Conservation (phyloP, 257 asterid species). For the Solanum corneliomulleri region DNA sequence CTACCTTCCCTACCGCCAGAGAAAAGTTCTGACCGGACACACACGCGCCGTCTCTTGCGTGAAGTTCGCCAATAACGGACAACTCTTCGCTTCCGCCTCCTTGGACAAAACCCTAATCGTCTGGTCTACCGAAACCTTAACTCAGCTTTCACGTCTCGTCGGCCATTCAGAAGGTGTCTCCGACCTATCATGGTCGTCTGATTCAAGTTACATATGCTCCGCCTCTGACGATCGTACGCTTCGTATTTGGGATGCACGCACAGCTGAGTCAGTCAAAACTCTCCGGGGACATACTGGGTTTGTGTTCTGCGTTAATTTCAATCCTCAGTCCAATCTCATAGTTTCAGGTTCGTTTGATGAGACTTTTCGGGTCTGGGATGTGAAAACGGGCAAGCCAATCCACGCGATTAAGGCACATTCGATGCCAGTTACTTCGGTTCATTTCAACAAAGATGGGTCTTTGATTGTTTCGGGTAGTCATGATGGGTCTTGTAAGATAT, state of each 20-base stretch:
- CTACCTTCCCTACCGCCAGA: constrained; percentile 54
- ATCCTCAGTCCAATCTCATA: constrained; percentile 57
- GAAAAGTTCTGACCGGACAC: constrained; percentile 42
- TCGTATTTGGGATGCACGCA: constrained; percentile 83
- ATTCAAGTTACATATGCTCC: constrained; percentile 81
- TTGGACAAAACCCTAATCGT: constrained; percentile 76
- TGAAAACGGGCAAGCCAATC: constrained; percentile 51
- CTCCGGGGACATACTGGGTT: constrained; percentile 61
- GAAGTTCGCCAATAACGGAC: constrained; percentile 69
- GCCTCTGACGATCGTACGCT: constrained; percentile 96
- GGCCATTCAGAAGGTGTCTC: constrained; percentile 83
- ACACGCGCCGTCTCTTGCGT: constrained; percentile 65
- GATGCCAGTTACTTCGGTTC: constrained; percentile 76
- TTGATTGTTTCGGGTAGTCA: constrained; percentile 76
- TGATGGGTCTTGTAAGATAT: constrained; percentile 91
- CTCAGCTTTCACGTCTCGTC: constrained; percentile 36
- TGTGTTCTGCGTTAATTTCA: constrained; percentile 79
- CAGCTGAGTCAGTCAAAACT: constrained; percentile 68
- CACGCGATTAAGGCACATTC: constrained; percentile 63
- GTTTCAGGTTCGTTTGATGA: constrained; percentile 85
- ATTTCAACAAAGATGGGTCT: constrained; percentile 69
- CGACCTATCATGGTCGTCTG: constrained; percentile 89
- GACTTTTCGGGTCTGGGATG: constrained; percentile 87
- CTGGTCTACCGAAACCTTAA: constrained; percentile 63
- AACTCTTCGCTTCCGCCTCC: constrained; percentile 75